A percentile compares a stretch with the other conserved stretches of the same genome.
Conservation (phyloP, 192 early-diverging fungal species). For the Coemansia biformis region DNA sequence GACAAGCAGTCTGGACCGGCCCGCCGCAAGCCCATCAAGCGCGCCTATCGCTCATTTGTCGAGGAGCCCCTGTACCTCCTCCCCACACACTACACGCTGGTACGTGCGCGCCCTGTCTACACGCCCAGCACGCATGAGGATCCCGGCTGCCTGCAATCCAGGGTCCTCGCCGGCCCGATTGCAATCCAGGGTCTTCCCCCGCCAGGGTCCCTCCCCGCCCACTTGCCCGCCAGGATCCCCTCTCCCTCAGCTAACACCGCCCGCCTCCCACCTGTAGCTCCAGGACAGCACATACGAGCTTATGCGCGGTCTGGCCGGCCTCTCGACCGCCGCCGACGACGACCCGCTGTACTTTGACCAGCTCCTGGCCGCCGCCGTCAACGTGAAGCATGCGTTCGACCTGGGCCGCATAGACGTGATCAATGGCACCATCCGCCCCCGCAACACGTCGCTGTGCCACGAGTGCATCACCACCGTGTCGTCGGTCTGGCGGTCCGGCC, state of each 20-base stretch:
- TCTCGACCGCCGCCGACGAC: constrained; percentile 37
- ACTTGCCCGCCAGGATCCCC: no score
- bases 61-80: constrained; percentile 46
- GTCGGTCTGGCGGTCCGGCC: constrained; percentile 50
- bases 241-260: no score
- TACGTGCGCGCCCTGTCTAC: constrained; percentile 15
- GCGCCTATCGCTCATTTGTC: constrained; percentile 40
- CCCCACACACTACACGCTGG: constrained; percentile 40
- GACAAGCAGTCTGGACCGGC: constrained; percentile 1
- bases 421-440: constrained; percentile 46
- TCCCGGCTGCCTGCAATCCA: constrained; percentile 4
- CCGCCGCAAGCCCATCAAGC: constrained; percentile 40
- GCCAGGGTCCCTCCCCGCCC: no score
- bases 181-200: no score
- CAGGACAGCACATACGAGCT: constrained; percentile 50
- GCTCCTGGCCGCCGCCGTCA: constrained; percentile 44
- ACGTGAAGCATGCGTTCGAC: constrained; percentile 51
- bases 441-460: constrained; percentile 51
- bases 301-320: constrained; percentile 36
- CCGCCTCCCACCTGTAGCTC: no score
- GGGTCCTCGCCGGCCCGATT: background rate
- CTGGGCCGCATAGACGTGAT: constrained; percentile 47
- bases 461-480: constrained; percentile 52
- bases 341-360: constrained; percentile 52
- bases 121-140: constrained; percentile 25